Evolutionary conservation across 2,329 filamentous ascomycete genomes (phyloP).

Genomic region (Xylariaceae sp.): DNA sequence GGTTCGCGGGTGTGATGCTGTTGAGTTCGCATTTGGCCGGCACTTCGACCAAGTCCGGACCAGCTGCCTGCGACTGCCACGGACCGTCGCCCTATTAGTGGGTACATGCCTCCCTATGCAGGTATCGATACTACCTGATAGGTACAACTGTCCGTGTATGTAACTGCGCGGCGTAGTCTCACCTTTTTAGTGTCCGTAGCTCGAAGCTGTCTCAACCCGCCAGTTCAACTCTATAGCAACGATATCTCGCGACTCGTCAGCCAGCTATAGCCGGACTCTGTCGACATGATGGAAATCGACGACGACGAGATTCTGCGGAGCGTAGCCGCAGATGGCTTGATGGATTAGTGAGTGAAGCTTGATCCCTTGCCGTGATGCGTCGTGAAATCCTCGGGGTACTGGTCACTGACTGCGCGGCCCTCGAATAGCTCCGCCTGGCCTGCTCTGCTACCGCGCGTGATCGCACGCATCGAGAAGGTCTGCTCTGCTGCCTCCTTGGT

Average conservation of each 20-base stretch:
- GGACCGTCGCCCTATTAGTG: too few relatives aligned
- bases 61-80: too few relatives aligned
- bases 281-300: conserved; percentile 52
- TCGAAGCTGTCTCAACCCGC: conserved; percentile 11
- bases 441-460: conserved; percentile 35
- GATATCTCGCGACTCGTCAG: neutral
- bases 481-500: conserved; percentile 24
- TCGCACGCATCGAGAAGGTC: conserved; percentile 49
- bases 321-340: conserved; percentile 48
- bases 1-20: too few relatives aligned
- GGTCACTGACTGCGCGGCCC: conserved; percentile 23
- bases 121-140: too few relatives aligned
- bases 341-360: conserved; percentile 55
- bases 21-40: too few relatives aligned
- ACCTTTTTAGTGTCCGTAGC: neutral
- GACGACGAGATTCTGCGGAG: conserved; percentile 47
- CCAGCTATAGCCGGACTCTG: neutral
- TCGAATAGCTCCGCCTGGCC: conserved; percentile 37
- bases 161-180: too few relatives aligned
- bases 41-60: too few relatives aligned
- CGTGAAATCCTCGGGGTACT: neutral
- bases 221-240: neutral
- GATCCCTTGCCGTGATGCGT: neutral
- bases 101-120: too few relatives aligned
- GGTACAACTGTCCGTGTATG: too few relatives aligned